A percentile compares a stretch with the other conserved stretches of the same genome.
phyloP scores from a whole-genome alignment of 2,329 filamentous ascomycete species.

The Pseudopyrenochaeta lycopersici region DNA sequence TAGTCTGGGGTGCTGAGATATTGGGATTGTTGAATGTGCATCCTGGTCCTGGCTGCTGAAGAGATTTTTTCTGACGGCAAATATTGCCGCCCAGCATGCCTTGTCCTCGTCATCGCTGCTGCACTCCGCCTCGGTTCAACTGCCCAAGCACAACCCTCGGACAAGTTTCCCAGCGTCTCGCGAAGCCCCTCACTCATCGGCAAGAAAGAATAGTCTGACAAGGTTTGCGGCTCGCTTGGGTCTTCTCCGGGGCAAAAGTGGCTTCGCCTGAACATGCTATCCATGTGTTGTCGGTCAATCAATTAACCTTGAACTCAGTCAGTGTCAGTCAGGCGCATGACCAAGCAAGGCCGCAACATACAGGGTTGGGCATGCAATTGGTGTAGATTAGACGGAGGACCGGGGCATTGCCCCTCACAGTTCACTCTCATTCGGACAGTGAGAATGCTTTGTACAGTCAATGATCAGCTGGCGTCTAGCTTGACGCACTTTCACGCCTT shows the following conservation, averaged over 20 bases:
- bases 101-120: conserved; percentile 7
- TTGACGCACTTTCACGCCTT: conserved; percentile 11
- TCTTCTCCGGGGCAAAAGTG: background rate
- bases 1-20: background rate
- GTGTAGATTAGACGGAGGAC: conserved; percentile 15
- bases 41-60: conserved; percentile 11
- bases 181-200: background rate
- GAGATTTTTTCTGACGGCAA: conserved; percentile 8
- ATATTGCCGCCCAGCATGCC: conserved; percentile 10
- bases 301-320: background rate
- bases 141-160: conserved; percentile 11
- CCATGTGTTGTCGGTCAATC: background rate
- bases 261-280: background rate
- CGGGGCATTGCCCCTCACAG: conserved; percentile 1
- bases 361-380: conserved; percentile 11
- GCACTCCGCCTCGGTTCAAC: conserved; percentile 6
- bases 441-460: conserved; percentile 4
- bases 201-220: background rate
- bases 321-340: conserved; percentile 23
- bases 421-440: conserved; percentile 4
- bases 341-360: conserved; percentile 19
- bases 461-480: conserved; percentile 6
- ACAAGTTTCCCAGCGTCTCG: conserved; percentile 1
- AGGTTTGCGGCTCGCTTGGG: background rate
- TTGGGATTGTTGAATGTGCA: conserved; percentile 8